A percentile compares a stretch with the other conserved stretches of the same genome.
phyloP scores from a whole-genome alignment of 306 rosid genomes.

The Trifolium repens region DNA sequence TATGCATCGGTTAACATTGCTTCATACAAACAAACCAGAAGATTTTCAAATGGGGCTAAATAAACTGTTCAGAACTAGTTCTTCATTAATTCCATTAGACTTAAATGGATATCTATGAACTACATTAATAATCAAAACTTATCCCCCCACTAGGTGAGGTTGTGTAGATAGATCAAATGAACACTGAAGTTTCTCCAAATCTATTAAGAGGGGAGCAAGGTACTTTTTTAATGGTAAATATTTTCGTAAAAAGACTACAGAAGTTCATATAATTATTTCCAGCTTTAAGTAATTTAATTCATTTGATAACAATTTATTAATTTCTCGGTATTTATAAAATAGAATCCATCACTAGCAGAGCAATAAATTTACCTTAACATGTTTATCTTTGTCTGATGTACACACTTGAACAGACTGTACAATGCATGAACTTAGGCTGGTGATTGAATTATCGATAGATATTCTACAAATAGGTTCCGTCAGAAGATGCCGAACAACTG shows the following conservation, averaged over 20 bases:
- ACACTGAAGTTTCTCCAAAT: not conserved
- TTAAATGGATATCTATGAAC: not conserved
- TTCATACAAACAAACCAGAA: not conserved
- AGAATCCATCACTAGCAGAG: constrained; percentile 6
- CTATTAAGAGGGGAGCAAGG: constrained; percentile 12
- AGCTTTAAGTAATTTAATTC: constrained; percentile 19
- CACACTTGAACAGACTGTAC: constrained; percentile 60
- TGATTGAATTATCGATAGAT: constrained; percentile 55
- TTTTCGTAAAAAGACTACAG: not conserved
- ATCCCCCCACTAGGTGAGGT: constrained; percentile 5
- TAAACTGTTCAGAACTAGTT: not conserved
- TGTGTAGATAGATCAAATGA: constrained; percentile 10
- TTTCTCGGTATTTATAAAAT: not conserved
- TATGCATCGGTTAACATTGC: not conserved
- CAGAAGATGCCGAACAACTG: constrained; percentile 61
- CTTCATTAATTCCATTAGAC: not conserved
- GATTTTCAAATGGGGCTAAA: not conserved
- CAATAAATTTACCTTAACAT: constrained; percentile 52
- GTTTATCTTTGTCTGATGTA: constrained; percentile 52
- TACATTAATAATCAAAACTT: not conserved
- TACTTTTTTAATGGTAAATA: not conserved
- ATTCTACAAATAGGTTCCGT: constrained; percentile 63
- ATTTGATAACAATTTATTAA: not conserved
- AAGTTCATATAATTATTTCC: constrained; percentile 4
- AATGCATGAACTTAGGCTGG: constrained; percentile 77